Conservation (phyloP, 805 yeast genomes). For the Starmerella lactis-condensi region DNA sequence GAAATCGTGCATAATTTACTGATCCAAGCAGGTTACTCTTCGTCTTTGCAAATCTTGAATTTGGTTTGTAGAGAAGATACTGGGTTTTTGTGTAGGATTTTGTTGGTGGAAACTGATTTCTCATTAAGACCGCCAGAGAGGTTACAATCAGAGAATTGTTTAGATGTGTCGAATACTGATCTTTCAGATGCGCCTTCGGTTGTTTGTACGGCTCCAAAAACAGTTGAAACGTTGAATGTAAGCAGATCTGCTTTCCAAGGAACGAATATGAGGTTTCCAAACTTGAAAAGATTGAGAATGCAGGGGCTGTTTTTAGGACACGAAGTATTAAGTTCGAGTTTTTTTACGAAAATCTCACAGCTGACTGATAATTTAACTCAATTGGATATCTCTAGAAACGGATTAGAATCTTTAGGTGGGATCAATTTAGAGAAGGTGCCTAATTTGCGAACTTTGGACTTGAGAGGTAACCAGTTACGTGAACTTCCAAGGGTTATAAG, state of each 20-base stretch:
- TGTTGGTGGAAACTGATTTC: conserved; percentile 9
- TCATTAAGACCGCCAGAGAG: conserved; percentile 12
- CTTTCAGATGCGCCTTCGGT: conserved; percentile 11
- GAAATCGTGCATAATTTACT: conserved; percentile 9
- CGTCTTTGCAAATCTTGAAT: conserved; percentile 6
- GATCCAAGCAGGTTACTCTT: conserved; percentile 12
- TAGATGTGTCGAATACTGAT: conserved; percentile 9
- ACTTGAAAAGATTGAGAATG: conserved; percentile 3
- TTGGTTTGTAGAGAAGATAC: conserved; percentile 16
- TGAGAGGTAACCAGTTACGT: conserved; percentile 57
- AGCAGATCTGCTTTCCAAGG: conserved; percentile 11
- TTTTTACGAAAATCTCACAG: not conserved
- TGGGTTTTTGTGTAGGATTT: conserved; percentile 15
- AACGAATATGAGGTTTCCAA: conserved; percentile 5
- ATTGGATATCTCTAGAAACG: conserved; percentile 62
- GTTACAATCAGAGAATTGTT: not conserved
- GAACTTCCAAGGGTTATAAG: conserved; percentile 28
- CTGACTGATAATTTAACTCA: conserved; percentile 33
- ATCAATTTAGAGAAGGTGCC: conserved; percentile 34
- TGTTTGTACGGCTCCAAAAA: conserved; percentile 3
- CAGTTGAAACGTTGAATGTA: conserved; percentile 7
- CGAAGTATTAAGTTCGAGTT: not conserved
- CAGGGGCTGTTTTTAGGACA: conserved; percentile 3
- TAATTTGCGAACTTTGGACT: conserved; percentile 39
- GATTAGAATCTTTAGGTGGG: conserved; percentile 31